Percentiles rank a stretch among this genome's conserved stretches.
Evolutionary conservation across 257 asterid species (phyloP).

Genomic region (Leonotis leonurus): DNA sequence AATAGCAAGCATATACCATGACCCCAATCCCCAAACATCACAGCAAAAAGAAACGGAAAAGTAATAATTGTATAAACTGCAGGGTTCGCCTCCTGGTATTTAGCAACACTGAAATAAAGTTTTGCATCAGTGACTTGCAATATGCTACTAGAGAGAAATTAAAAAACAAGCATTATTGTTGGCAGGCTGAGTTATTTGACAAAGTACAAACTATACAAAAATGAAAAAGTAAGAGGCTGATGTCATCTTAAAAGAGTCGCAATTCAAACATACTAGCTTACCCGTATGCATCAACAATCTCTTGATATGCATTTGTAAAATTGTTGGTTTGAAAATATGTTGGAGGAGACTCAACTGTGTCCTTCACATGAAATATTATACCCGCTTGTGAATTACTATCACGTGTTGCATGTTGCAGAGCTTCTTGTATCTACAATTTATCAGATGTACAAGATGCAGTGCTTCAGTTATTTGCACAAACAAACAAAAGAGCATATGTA

Average conservation of each 20-base stretch:
- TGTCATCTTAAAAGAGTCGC: background rate
- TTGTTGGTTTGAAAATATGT: slow-evolving; percentile 78
- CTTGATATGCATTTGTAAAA: slow-evolving; percentile 87
- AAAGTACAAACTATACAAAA: slow-evolving; percentile 7
- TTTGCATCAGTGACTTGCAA: slow-evolving; percentile 27
- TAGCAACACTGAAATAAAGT: slow-evolving; percentile 65
- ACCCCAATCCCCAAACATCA: slow-evolving; percentile 99
- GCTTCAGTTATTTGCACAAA: background rate
- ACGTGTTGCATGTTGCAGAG: slow-evolving; percentile 82
- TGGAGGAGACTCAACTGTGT: slow-evolving; percentile 80
- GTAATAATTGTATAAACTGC: slow-evolving; percentile 90
- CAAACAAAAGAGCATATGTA: slow-evolving; percentile 10
- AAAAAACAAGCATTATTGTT: background rate
- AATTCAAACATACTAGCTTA: slow-evolving; percentile 29
- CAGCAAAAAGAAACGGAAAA: slow-evolving; percentile 97
- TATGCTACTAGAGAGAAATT: slow-evolving; percentile 6
- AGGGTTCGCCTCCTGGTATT: slow-evolving; percentile 96
- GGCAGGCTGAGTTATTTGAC: slow-evolving; percentile 4
- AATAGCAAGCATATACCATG: slow-evolving; percentile 89
- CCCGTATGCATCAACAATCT: slow-evolving; percentile 99
- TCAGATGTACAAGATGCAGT: slow-evolving; percentile 18
- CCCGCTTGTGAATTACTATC: slow-evolving; percentile 97
- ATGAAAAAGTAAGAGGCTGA: background rate
- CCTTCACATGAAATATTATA: slow-evolving; percentile 86
- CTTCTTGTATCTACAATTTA: slow-evolving; percentile 78